phyloP scores from a whole-genome alignment of 2,329 filamentous ascomycete species.

The Xylariaceae sp. region DNA sequence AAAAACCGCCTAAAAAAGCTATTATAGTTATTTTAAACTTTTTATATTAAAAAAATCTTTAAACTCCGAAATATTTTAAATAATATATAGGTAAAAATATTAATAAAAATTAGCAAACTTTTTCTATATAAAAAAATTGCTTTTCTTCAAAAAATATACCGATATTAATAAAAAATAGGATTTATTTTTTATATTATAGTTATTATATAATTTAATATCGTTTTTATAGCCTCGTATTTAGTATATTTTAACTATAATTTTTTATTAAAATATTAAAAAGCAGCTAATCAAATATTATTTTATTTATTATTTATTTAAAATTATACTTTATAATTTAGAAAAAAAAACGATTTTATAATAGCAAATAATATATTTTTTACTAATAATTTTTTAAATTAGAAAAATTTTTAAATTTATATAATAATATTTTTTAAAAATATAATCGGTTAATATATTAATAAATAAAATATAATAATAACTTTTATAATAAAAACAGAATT shows the following conservation, averaged over 20 bases:
- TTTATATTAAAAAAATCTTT: neutral
- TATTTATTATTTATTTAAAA: neutral
- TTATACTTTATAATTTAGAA: neutral
- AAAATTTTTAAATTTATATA: neutral
- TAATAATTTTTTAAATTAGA: neutral
- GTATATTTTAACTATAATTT: neutral
- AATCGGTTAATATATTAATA: neutral
- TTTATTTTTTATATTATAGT: neutral
- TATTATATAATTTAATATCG: neutral
- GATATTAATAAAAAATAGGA: neutral
- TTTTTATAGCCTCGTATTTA: neutral
- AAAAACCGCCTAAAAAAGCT: neutral
- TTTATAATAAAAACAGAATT: neutral
- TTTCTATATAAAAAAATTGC: neutral
- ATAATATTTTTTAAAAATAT: neutral
- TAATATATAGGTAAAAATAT: neutral
- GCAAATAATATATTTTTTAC: neutral
- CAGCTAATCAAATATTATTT: neutral
- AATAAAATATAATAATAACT: neutral
- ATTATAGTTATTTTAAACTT: neutral
- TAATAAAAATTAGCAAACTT: neutral
- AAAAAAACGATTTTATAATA: neutral
- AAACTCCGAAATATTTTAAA: neutral
- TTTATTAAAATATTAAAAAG: neutral
- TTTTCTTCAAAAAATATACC: neutral